Conservation (phyloP, 2,329 filamentous ascomycete species). For the Diaporthe humulicola region DNA sequence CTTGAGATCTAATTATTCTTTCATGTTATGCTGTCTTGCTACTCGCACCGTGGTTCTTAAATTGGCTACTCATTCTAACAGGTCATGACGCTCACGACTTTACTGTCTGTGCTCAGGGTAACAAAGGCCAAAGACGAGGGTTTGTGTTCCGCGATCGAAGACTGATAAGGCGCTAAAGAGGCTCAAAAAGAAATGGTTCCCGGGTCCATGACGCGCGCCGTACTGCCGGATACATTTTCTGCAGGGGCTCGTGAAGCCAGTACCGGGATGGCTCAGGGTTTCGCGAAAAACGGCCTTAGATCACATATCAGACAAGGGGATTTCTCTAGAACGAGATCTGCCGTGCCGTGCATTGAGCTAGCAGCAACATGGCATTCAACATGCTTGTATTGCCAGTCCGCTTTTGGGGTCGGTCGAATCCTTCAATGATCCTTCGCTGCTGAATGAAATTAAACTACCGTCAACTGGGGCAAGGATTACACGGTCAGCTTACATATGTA, state of each 20-base stretch:
- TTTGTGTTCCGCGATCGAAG: neutral
- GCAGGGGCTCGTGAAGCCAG: neutral
- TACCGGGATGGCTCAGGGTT: constrained; percentile 7
- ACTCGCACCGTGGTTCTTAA: neutral
- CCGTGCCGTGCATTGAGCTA: neutral
- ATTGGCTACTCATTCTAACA: neutral
- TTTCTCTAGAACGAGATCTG: neutral
- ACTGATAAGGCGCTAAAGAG: neutral
- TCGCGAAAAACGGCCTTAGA: neutral
- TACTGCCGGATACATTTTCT: neutral
- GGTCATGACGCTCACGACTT: constrained; percentile 17
- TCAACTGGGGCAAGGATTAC: neutral
- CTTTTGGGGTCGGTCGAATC: neutral
- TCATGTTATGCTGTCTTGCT: neutral
- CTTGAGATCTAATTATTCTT: neutral
- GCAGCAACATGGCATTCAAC: neutral
- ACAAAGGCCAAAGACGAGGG: neutral
- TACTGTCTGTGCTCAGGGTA: constrained; percentile 7
- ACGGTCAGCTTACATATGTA: neutral
- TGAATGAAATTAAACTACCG: neutral
- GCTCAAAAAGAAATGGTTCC: neutral
- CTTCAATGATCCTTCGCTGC: neutral
- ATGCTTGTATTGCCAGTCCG: neutral
- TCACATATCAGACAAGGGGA: neutral
- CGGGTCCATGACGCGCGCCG: constrained; percentile 4